Conservation (phyloP, 2,329 filamentous ascomycete genomes). For the Dactylonectria estremocensis region DNA sequence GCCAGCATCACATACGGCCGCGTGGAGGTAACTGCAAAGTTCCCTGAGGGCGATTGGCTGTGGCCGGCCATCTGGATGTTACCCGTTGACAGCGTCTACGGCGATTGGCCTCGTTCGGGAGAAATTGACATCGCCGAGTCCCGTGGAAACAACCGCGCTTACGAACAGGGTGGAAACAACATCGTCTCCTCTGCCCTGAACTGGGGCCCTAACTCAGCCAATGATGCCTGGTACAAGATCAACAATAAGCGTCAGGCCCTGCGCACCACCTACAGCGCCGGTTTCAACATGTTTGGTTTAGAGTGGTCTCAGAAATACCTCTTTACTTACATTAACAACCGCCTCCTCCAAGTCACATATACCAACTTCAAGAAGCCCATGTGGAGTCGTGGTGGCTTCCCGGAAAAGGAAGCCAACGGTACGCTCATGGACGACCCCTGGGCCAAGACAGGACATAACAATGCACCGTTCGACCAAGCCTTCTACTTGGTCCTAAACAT, state of each 20-base stretch:
- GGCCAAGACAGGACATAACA: conserved; percentile 71
- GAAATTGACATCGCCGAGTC: conserved; percentile 89
- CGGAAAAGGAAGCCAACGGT: conserved; percentile 74
- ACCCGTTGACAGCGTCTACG: conserved; percentile 80
- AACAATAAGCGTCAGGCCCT: conserved; percentile 83
- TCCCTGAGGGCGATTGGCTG: conserved; percentile 86
- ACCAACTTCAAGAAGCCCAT: conserved; percentile 79
- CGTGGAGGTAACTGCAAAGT: conserved; percentile 83
- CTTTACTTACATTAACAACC: conserved; percentile 88
- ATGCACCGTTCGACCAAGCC: conserved; percentile 81
- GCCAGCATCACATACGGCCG: conserved; percentile 84
- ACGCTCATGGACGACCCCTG: conserved; percentile 76
- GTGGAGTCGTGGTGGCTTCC: conserved; percentile 79
- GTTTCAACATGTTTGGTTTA: conserved; percentile 83
- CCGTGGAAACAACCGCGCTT: conserved; percentile 86
- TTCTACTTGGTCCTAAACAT: conserved; percentile 86
- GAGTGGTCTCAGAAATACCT: conserved; percentile 93
- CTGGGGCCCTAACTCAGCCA: conserved; percentile 81
- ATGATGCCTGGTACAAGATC: conserved; percentile 88
- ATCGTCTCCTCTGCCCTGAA: conserved; percentile 85
- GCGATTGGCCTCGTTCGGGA: conserved; percentile 83
- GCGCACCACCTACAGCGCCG: conserved; percentile 79
- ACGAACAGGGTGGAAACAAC: conserved; percentile 84
- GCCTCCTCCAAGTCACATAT: conserved; percentile 85
- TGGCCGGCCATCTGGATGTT: conserved; percentile 97